A percentile compares a stretch with the other conserved stretches of the same genome.
Conservation (phyloP, 495 filamentous ascomycete genomes). For the Xanthoparmelia taractica region DNA sequence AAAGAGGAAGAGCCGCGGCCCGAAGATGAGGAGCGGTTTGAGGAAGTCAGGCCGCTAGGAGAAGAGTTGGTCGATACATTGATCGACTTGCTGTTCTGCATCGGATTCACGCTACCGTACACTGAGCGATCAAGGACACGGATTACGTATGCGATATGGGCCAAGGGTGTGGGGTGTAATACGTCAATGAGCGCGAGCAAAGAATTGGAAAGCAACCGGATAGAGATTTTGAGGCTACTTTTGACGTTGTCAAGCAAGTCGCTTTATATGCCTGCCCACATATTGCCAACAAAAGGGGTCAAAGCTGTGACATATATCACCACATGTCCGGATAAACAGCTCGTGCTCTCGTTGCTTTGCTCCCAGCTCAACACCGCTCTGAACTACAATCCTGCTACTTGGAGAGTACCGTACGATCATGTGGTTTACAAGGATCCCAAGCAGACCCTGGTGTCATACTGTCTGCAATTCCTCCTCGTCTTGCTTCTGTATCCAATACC, state of each 20-base stretch:
- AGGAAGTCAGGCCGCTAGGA: constrained; percentile 78
- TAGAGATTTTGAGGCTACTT: constrained; percentile 79
- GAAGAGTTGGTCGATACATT: constrained; percentile 92
- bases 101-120: constrained; percentile 74
- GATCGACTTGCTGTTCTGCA: constrained; percentile 84
- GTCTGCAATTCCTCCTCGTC: constrained; percentile 81
- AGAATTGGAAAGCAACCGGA: constrained; percentile 84
- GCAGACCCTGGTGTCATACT: constrained; percentile 85
- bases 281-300: constrained; percentile 77
- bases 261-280: constrained; percentile 76
- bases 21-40: constrained; percentile 48
- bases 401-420: constrained; percentile 92
- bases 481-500: constrained; percentile 87
- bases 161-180: constrained; percentile 94
- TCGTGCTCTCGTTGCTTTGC: constrained; percentile 80
- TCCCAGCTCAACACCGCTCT: constrained; percentile 95
- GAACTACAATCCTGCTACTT: constrained; percentile 92
- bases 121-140: constrained; percentile 62
- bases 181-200: constrained; percentile 79
- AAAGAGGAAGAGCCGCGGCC: constrained; percentile 41
- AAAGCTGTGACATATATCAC: constrained; percentile 84
- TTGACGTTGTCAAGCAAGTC: constrained; percentile 81
- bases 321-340: constrained; percentile 81
- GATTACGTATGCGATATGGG: constrained; percentile 92
- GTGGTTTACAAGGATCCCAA: constrained; percentile 90